Evolutionary conservation across 345 rosid species (phyloP).

Genomic region (Populus davidiana): DNA sequence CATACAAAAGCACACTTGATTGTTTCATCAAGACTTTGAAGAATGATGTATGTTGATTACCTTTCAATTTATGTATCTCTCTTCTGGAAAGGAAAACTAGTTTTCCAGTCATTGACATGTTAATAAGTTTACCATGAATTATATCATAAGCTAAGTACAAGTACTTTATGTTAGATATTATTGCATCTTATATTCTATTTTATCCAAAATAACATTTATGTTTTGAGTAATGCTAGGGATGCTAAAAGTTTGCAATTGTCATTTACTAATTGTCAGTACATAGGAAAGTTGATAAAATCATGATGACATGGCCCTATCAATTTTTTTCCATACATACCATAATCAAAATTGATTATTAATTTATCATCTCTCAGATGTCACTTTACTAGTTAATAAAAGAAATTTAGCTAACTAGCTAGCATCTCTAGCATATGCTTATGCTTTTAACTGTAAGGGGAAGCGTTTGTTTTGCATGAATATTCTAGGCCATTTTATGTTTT

Average conservation of each 20-base stretch:
- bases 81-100: neutral
- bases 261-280: neutral
- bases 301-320: neutral
- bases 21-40: constrained; percentile 87
- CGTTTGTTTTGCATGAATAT: neutral
- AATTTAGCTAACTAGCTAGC: neutral
- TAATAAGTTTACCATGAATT: too few species aligned
- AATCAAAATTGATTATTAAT: neutral
- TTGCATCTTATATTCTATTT: neutral
- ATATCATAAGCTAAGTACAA: neutral
- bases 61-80: neutral
- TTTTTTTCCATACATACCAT: neutral
- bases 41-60: constrained; percentile 53
- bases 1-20: constrained; percentile 80
- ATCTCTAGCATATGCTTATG: neutral
- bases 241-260: neutral
- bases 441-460: neutral
- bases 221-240: neutral
- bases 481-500: neutral
- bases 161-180: neutral
- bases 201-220: neutral
- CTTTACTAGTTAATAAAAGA: neutral
- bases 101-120: neutral
- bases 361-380: neutral
- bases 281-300: neutral